phyloP scores from a whole-genome alignment of 1,139 yeast genomes.

The Zhuliangozyma parablackwelliae region DNA sequence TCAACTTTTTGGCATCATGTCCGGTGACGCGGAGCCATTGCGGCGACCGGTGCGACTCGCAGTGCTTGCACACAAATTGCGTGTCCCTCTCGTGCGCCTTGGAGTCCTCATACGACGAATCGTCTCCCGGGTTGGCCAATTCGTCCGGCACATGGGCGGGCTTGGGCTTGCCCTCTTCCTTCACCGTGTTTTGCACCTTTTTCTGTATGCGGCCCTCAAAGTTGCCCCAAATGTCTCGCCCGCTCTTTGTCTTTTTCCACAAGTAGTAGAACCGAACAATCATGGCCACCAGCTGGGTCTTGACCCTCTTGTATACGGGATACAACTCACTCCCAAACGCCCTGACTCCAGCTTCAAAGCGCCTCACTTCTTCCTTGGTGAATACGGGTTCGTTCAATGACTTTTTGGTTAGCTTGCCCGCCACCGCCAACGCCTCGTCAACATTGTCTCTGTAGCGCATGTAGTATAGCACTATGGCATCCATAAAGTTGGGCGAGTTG shows the following conservation, averaged over 20 bases:
- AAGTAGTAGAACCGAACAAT: slow-evolving; percentile 80
- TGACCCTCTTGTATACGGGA: slow-evolving; percentile 66
- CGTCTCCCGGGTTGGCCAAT: slow-evolving; percentile 64
- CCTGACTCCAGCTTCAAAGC: slow-evolving; percentile 74
- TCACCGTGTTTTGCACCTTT: slow-evolving; percentile 34
- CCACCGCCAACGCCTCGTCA: slow-evolving; percentile 38
- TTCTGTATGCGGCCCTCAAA: slow-evolving; percentile 68
- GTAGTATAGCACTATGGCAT: slow-evolving; percentile 57
- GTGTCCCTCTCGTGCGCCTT: slow-evolving; percentile 37
- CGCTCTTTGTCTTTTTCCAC: slow-evolving; percentile 85
- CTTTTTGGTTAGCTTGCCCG: slow-evolving; percentile 47
- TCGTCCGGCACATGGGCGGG: slow-evolving; percentile 23
- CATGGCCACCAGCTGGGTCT: slow-evolving; percentile 67
- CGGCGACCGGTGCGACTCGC: slow-evolving; percentile 48
- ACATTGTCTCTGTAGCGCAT: slow-evolving; percentile 50
- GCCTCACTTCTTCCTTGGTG: slow-evolving; percentile 52
- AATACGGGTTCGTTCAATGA: slow-evolving; percentile 74
- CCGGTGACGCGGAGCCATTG: slow-evolving; percentile 79
- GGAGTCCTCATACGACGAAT: slow-evolving; percentile 58
- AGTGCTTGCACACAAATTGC: slow-evolving; percentile 58
- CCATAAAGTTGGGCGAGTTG: slow-evolving; percentile 74
- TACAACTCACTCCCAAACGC: slow-evolving; percentile 76
- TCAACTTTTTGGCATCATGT: slow-evolving; percentile 31
- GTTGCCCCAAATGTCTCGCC: slow-evolving; percentile 78
- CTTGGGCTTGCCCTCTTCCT: slow-evolving; percentile 23